Evolutionary conservation across 768 basidiomycete species (phyloP), one percentile per base, ranked within the genome.

Genomic region (Mycena indigotica): DNA sequence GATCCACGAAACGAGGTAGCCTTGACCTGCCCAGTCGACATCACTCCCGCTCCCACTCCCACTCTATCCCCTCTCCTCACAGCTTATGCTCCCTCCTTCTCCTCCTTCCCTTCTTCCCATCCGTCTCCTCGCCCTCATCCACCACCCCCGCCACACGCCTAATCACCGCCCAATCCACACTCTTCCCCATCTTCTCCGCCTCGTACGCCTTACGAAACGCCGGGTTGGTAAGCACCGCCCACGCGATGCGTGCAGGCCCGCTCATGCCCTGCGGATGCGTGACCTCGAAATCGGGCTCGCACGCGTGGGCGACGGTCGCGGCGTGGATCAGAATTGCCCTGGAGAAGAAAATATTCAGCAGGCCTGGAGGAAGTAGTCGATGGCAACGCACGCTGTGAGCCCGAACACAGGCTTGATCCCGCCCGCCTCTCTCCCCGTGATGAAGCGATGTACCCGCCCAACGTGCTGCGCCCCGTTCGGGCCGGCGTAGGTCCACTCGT

Each of bases 331-430:
- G 67, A 52, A 83, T 82, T 1, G 70, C 70, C 5, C 82, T 82
- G 32, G 5, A 29, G n/a, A 28, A 13, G 25, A 51, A 41, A 13
- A n/a, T 17, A 39, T 12, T 19, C 54, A 23, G 15, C 38, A 28
- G 26, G 10, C 38, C 50, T 39, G 25, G 29, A 29, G 58, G 53
- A 38, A 19, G 46, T 25, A 29, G 41, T 12, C 4, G 10, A n/a
- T n/a, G n/a, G n/a, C n/a, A 5, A 81, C 89, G 61, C 69, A 95
- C 92, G 93, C 85, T 26, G 93, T 96, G 8, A 96, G 72, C 6
- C 93, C 93, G 63, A 86, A 91, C 0, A 95, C 84, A n/a, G 93
- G 93, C 66, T 93, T 95, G 15, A 92, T 82, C 0, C 93, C 93
- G 15, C 87, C 86, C 2, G 81, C 84, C 68, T 96, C 93, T 39